Conservation (phyloP, 75 land plant species). For the Pinus albicaulis region DNA sequence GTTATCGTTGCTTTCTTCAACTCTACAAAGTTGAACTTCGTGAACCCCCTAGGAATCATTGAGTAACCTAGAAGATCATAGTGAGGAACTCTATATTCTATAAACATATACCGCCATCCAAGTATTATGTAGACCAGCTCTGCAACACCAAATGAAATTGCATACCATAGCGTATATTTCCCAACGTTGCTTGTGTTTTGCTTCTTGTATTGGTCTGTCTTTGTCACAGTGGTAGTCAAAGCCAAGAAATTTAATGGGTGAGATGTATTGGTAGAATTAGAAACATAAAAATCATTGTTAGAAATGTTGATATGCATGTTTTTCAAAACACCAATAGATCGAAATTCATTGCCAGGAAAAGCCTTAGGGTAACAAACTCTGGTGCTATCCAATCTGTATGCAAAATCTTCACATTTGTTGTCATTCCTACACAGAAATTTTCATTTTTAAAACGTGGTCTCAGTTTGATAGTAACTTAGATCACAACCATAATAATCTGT, state of each 20-base stretch:
- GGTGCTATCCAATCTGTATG: too few species aligned
- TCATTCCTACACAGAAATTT: not conserved
- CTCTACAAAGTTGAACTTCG: not conserved
- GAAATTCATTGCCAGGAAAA: too few species aligned
- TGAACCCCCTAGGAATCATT: not conserved
- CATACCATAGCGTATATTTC: too few species aligned
- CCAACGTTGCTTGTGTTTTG: not conserved
- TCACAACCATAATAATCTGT: too few species aligned
- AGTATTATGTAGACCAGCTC: not conserved
- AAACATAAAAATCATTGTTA: not conserved
- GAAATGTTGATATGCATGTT: not conserved
- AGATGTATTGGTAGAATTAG: not conserved
- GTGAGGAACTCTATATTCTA: not conserved
- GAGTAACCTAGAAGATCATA: not conserved
- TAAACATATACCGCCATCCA: constrained; percentile 29
- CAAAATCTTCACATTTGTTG: too few species aligned
- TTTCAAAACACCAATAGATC: too few species aligned
- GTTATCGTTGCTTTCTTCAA: constrained; percentile 12
- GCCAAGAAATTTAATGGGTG: too few species aligned
- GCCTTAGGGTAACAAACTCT: too few species aligned
- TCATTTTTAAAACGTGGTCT: constrained; percentile 15
- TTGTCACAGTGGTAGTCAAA: too few species aligned
- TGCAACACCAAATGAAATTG: too few species aligned
- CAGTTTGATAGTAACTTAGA: not conserved
- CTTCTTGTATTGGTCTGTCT: too few species aligned